These are phyloP conservation scores for Alternaria longipes DNA, from an alignment of 2,329 filamentous ascomycete species.

Conservation along the genomic window DNA sequence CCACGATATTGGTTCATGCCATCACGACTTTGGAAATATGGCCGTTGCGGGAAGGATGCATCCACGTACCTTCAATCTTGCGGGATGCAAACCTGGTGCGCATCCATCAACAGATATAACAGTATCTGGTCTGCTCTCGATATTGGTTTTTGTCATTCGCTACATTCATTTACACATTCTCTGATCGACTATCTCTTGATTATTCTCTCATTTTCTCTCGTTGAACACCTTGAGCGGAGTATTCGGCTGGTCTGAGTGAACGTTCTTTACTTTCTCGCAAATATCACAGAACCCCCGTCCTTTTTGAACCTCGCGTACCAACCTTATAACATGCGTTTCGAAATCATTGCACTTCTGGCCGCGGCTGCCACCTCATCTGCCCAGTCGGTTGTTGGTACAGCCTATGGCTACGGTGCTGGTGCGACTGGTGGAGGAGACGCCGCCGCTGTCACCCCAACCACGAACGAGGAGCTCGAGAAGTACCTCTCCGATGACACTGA, in stretches of 20 bases:
- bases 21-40: neutral
- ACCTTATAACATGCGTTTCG: slow-evolving; percentile 29
- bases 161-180: slow-evolving; percentile 11
- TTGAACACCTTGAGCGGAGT: slow-evolving; percentile 30
- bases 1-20: slow-evolving; percentile 3
- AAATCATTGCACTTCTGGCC: slow-evolving; percentile 24
- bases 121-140: neutral
- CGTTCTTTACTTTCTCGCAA: slow-evolving; percentile 21
- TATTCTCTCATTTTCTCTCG: slow-evolving; percentile 21
- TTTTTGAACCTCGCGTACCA: neutral
- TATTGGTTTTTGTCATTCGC: neutral
- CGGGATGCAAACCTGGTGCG: neutral
- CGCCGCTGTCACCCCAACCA: slow-evolving; percentile 32
- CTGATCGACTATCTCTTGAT: neutral
- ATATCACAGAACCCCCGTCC: neutral
- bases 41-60: slow-evolving; percentile 4
- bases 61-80: neutral
- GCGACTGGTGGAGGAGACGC: slow-evolving; percentile 37
- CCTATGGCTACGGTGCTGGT: slow-evolving; percentile 36
- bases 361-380: slow-evolving; percentile 28
- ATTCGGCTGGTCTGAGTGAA: slow-evolving; percentile 35
- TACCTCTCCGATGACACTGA: slow-evolving; percentile 32
- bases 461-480: slow-evolving; percentile 31
- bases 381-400: slow-evolving; percentile 35
- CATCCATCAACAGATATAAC: neutral